Evolutionary conservation across 2,329 filamentous ascomycete species (phyloP).

Genomic region (Xylaria sp.): DNA sequence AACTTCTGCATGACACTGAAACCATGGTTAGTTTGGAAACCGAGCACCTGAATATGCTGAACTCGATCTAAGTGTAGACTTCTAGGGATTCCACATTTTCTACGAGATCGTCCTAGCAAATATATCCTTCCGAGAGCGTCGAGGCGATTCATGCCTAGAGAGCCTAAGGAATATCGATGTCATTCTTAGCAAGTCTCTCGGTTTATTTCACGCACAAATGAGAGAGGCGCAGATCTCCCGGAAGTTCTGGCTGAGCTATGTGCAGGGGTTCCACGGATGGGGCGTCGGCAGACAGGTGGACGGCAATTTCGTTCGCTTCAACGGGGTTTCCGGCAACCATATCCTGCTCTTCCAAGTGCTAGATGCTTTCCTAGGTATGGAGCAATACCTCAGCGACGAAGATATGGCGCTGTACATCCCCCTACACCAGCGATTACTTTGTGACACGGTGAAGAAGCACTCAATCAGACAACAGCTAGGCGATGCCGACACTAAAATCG

Average conservation of each 20-base stretch:
- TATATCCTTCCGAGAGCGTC: not conserved
- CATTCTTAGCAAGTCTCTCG: not conserved
- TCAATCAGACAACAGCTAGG: conserved; percentile 3
- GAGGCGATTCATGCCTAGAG: not conserved
- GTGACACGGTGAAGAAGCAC: not conserved
- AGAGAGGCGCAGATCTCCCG: conserved; percentile 1
- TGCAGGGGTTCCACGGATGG: conserved; percentile 17
- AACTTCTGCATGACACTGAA: conserved; percentile 5
- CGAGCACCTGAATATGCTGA: not conserved
- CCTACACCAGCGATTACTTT: conserved; percentile 1
- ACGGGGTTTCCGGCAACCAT: conserved; percentile 18
- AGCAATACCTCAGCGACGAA: conserved; percentile 1
- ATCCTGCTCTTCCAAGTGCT: conserved; percentile 49
- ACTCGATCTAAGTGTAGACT: too few relatives aligned
- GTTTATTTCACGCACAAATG: conserved; percentile 2
- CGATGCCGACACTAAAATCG: not conserved
- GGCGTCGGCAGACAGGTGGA: not conserved
- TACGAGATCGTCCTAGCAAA: conserved; percentile 3
- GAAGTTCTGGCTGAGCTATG: conserved; percentile 13
- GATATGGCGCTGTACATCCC: conserved; percentile 10
- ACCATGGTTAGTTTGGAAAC: conserved; percentile 2
- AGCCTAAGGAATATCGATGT: not conserved
- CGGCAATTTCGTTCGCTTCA: conserved; percentile 1
- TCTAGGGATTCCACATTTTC: not conserved
- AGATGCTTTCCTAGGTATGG: conserved; percentile 38